Conservation (phyloP, 768 basidiomycete genomes). For the Steccherinum ochraceum region DNA sequence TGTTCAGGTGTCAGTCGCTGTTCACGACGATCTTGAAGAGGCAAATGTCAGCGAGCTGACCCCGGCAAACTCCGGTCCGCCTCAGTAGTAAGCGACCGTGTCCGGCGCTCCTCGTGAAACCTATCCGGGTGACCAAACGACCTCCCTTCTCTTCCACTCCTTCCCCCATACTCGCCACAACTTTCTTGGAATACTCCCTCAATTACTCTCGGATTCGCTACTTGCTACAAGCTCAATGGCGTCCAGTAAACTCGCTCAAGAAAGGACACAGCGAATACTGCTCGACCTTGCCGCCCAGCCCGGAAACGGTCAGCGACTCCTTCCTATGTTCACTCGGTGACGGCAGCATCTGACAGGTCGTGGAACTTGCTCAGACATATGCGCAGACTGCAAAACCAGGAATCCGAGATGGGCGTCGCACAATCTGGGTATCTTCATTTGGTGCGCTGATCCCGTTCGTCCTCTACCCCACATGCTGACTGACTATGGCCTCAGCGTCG, state of each 20-base stretch:
- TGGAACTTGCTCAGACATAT: constrained; percentile 52
- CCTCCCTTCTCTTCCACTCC: no score
- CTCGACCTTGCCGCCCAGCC: constrained; percentile 64
- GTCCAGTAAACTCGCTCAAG: constrained; percentile 52
- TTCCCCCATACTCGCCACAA: no score
- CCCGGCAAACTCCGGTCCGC: no score
- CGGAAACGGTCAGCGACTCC: constrained; percentile 68
- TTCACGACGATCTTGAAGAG: no score
- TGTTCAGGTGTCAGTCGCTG: no score
- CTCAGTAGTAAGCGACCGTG: no score
- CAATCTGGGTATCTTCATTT: constrained; percentile 86
- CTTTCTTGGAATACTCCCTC: no score
- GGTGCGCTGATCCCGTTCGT: constrained; percentile 37
- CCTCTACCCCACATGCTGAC: not conserved
- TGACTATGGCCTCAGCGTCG: constrained; percentile 41
- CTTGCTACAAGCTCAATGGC: no score
- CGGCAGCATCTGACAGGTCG: not conserved
- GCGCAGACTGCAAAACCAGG: constrained; percentile 88
- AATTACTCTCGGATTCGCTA: no score
- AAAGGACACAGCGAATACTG: constrained; percentile 60
- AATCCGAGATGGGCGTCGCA: constrained; percentile 87
- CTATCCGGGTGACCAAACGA: no score
- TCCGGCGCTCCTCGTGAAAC: no score
- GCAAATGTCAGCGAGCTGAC: no score
- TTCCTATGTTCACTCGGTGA: not conserved